Evolutionary conservation across 306 rosid species (phyloP).

Genomic region (Vicia faba): DNA sequence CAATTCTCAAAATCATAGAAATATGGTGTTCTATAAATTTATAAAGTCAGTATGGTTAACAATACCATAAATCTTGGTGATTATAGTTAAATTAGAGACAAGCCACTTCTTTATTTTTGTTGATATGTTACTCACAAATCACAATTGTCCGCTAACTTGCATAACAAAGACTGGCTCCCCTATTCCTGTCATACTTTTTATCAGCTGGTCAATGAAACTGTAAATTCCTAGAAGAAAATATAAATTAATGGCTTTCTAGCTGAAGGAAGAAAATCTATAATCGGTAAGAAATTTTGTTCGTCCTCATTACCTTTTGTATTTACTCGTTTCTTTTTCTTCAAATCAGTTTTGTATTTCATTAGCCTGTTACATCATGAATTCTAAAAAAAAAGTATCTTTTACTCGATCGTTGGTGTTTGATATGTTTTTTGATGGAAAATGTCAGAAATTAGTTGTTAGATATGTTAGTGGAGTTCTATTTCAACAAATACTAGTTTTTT

Average conservation of each 20-base stretch:
- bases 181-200: slow-evolving; percentile 16
- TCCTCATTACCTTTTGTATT: slow-evolving; percentile 15
- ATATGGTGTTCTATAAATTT: neutral
- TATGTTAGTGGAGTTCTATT: too few species aligned
- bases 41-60: slow-evolving; percentile 19
- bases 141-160: slow-evolving; percentile 4
- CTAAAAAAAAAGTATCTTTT: too few species aligned
- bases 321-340: neutral
- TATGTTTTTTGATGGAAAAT: too few species aligned
- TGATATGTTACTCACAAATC: slow-evolving; percentile 19
- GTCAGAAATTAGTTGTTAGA: too few species aligned
- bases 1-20: neutral
- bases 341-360: slow-evolving; percentile 5
- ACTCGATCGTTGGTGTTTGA: too few species aligned
- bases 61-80: slow-evolving; percentile 4
- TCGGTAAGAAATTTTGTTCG: neutral
- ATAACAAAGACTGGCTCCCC: neutral
- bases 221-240: slow-evolving; percentile 1
- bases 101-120: neutral
- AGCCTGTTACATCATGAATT: too few species aligned
- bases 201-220: neutral
- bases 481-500: too few species aligned
- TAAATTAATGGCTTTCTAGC: neutral
- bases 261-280: neutral
- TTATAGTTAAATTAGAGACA: neutral